These are phyloP conservation scores for Avena atlantica DNA, from an alignment of 176 grass and related monocot genomes.

Conservation along the genomic window DNA sequence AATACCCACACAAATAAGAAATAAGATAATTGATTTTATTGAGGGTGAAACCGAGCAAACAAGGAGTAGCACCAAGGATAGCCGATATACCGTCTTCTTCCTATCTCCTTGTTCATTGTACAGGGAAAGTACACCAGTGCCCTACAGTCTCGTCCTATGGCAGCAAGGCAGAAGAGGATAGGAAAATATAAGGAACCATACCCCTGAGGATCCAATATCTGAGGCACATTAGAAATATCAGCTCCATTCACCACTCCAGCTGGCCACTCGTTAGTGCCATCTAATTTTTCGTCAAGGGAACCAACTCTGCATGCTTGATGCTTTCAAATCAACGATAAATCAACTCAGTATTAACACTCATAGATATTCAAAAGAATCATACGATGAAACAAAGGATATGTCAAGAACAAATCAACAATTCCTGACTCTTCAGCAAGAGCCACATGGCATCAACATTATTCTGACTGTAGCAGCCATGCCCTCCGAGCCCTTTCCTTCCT, in stretches of 20 bases:
- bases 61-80: too few relatives aligned
- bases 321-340: slow-evolving; percentile 32
- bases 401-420: slow-evolving; percentile 87
- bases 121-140: too few relatives aligned
- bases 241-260: slow-evolving; percentile 63
- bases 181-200: slow-evolving; percentile 19
- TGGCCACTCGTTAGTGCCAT: slow-evolving; percentile 81
- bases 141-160: too few relatives aligned
- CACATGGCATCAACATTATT: slow-evolving; percentile 86
- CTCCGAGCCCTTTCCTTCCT: slow-evolving; percentile 53
- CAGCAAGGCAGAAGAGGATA: too few relatives aligned
- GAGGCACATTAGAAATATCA: slow-evolving; percentile 61
- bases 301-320: background rate
- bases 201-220: slow-evolving; percentile 61
- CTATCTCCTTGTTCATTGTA: too few relatives aligned
- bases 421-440: slow-evolving; percentile 76
- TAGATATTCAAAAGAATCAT: slow-evolving; percentile 19
- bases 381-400: slow-evolving; percentile 71
- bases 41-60: too few relatives aligned
- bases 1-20: too few relatives aligned
- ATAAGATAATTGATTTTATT: too few relatives aligned
- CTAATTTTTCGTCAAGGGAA: slow-evolving; percentile 62
- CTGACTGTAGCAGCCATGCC: slow-evolving; percentile 65
- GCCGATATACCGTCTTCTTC: too few relatives aligned
- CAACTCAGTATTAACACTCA: background rate